These are phyloP conservation scores for Balamuthia mandrillaris DNA, from an alignment of 208 protist genomes.

Conservation along the genomic window DNA sequence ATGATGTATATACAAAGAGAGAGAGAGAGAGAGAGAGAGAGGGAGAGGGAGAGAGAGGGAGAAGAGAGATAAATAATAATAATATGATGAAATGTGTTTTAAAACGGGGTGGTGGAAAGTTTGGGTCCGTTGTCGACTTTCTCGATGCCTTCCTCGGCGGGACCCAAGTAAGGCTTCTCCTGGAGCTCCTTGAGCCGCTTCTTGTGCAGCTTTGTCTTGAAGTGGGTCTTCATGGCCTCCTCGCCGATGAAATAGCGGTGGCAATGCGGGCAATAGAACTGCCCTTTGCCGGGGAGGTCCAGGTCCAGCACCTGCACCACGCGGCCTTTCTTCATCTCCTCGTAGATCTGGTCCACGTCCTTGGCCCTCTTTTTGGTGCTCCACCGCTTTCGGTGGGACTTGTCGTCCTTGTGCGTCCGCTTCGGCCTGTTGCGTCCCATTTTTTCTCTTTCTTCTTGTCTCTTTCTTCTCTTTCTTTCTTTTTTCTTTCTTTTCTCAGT, in stretches of 20 bases:
- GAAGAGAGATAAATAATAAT: too few relatives aligned
- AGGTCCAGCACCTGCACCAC: not conserved
- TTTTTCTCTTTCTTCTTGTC: not conserved
- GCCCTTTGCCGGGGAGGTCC: not conserved
- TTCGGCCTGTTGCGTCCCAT: constrained; percentile 2
- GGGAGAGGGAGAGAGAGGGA: too few relatives aligned
- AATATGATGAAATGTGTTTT: too few relatives aligned
- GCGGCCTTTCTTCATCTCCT: not conserved
- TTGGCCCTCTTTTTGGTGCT: not conserved
- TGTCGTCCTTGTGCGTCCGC: constrained; percentile 17
- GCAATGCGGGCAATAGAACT: not conserved
- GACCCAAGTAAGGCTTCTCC: not conserved
- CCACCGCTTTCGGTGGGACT: not conserved
- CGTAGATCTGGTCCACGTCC: not conserved
- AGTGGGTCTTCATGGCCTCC: constrained; percentile 4
- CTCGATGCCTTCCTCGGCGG: not conserved
- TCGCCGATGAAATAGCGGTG: not conserved
- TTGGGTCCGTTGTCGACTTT: not conserved
- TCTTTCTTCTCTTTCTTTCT: not conserved
- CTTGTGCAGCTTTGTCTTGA: constrained; percentile 20
- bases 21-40: not conserved
- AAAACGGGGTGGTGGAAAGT: too few relatives aligned
- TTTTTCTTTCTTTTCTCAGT: not conserved
- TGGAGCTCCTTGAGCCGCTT: not conserved
- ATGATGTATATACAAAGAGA: too few relatives aligned